A percentile compares a stretch with the other conserved stretches of the same genome.
Conservation (phyloP, 345 rosid genomes). For the Salix caprea region DNA sequence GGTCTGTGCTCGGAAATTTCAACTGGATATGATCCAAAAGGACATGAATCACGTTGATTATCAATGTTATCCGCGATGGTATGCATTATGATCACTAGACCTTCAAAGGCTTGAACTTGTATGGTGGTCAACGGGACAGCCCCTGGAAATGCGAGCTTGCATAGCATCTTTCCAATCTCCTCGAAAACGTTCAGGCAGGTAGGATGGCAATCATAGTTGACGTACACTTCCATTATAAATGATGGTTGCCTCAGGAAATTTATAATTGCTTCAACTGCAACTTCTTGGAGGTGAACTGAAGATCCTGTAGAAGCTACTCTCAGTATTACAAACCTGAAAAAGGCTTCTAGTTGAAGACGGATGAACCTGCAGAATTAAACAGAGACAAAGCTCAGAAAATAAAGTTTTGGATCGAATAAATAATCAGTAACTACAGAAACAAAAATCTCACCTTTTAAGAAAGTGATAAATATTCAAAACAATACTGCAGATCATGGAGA, state of each 20-base stretch:
- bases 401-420: not conserved
- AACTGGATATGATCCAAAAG: conserved; percentile 47
- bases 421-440: not conserved
- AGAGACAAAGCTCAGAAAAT: not conserved
- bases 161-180: conserved; percentile 74
- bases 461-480: conserved; percentile 79
- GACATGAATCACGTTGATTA: conserved; percentile 41
- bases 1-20: conserved; percentile 60
- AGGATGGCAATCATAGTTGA: conserved; percentile 81
- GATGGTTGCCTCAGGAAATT: conserved; percentile 84
- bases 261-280: conserved; percentile 75
- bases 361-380: conserved; percentile 44
- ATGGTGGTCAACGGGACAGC: conserved; percentile 50
- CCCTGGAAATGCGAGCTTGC: conserved; percentile 77
- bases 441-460: conserved; percentile 56
- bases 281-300: conserved; percentile 70
- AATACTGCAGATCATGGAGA: conserved; percentile 85
- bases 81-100: conserved; percentile 67
- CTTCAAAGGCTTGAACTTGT: conserved; percentile 94
- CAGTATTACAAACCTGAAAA: conserved; percentile 65
- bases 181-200: conserved; percentile 55
- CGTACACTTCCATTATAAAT: conserved; percentile 70
- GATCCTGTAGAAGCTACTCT: conserved; percentile 38
- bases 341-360: conserved; percentile 88
- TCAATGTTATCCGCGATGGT: conserved; percentile 73